A percentile compares a stretch with the other conserved stretches of the same genome.
Evolutionary conservation across 225 moss, liverwort and hornwort species (phyloP).

Genomic region (Marchantia paleacea): DNA sequence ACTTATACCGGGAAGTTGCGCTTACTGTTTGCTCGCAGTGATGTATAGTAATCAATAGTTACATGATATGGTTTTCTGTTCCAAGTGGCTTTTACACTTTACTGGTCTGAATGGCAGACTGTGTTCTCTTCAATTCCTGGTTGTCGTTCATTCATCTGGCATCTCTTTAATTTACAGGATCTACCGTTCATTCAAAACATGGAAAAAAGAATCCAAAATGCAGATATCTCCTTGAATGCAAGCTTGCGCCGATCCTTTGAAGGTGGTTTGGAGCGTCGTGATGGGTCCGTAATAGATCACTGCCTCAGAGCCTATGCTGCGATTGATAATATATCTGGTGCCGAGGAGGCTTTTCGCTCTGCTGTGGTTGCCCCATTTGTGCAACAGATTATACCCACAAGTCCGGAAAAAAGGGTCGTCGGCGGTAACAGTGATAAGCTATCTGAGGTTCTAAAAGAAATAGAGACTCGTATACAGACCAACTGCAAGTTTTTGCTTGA

Average conservation of each 20-base stretch:
- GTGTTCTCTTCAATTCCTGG: background rate
- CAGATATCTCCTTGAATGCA: constrained; percentile 62
- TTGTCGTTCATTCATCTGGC: background rate
- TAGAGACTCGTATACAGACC: constrained; percentile 56
- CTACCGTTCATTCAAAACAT: constrained; percentile 83
- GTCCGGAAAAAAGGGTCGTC: constrained; percentile 43
- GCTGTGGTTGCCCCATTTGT: constrained; percentile 81
- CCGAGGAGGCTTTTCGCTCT: constrained; percentile 78
- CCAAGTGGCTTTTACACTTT: background rate
- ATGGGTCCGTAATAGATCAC: constrained; percentile 73
- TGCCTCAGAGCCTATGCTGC: constrained; percentile 89
- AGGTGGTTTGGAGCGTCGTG: constrained; percentile 75
- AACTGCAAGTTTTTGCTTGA: constrained; percentile 83
- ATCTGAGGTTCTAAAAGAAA: constrained; percentile 54
- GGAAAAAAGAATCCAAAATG: constrained; percentile 68
- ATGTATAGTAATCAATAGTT: too few species aligned
- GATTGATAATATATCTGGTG: constrained; percentile 77
- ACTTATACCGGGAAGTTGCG: too few species aligned
- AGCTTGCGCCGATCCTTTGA: constrained; percentile 76
- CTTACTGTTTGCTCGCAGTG: too few species aligned
- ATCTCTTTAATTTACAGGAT: constrained; percentile 42
- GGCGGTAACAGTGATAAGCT: constrained; percentile 57
- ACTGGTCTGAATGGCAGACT: background rate
- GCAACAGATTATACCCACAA: constrained; percentile 55
- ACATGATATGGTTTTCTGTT: too few species aligned